Evolutionary conservation across 805 yeast species (phyloP), one percentile per base, ranked within the genome.

Genomic region (Metschnikowia koreensis): DNA sequence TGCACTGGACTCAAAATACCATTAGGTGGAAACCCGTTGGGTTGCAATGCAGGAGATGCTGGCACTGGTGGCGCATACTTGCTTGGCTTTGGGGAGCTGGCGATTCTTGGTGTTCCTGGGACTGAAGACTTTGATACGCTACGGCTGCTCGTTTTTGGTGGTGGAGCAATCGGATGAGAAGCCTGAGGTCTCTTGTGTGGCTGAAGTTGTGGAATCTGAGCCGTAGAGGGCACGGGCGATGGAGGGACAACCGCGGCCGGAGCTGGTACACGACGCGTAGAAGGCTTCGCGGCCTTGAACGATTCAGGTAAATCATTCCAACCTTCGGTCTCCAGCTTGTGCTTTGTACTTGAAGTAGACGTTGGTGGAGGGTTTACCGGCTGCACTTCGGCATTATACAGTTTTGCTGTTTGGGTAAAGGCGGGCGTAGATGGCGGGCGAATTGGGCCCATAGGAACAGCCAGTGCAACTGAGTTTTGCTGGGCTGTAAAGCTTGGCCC

Each of bases 261-360:
- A 15, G 82, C 74, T 17, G 81, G 77, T 31, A 77, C 71, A 38
- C 78, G 71, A 47, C 79, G 78, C 8, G 55, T 39, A 6, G 62
- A 45, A 9, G 77, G 67, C 29, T 69, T 63, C 15, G 53, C 15
- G 1, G 71, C 63, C 54, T 67, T 67, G 68, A 78, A 78, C 9
- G 76, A 69, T 10, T 80, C 75, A 46, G 90, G 89, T 54, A 85
- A 69, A 62, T 84, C 89, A 60, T 84, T 84, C 89, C 90, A 84
- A 3, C 89, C 89, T 38, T 84, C 88, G 38, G 80, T 80, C 41
- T 81, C 81, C 48, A 67, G 68, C 51, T 75, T 78, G 53, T 58
- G 59, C 57, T 54, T 59, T 54, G 47, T 54, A 49, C 7, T 51
- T 8, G 67, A 6, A 17, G 39, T 44, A 16, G 47, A 7, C 1